phyloP scores from a whole-genome alignment of 1,284 basidiomycete genomes.

The Irpex sp. region DNA sequence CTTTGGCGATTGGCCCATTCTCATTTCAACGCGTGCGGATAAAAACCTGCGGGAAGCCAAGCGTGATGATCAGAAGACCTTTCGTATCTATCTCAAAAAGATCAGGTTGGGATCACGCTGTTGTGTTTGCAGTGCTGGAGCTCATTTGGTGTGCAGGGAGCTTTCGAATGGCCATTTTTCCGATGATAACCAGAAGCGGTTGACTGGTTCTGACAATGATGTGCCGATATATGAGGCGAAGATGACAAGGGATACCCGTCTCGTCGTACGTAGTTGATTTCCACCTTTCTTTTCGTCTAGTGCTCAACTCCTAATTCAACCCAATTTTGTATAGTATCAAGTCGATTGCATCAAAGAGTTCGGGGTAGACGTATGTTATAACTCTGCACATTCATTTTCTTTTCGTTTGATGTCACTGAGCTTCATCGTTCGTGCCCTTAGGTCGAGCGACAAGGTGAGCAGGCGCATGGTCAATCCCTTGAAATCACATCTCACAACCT shows the following conservation, averaged over 20 bases:
- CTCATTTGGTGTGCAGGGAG: conserved; percentile 37
- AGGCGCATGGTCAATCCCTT: not conserved
- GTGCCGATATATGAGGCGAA: conserved; percentile 66
- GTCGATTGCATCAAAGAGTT: conserved; percentile 55
- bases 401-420: not conserved
- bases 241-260: conserved; percentile 55
- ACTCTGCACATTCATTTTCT: not conserved
- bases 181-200: conserved; percentile 62
- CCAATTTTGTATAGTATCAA: conserved; percentile 46
- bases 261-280: conserved; percentile 44
- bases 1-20: conserved; percentile 50
- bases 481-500: not conserved
- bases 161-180: conserved; percentile 67
- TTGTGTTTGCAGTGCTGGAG: not conserved
- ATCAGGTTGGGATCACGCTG: conserved; percentile 40
- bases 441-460: conserved; percentile 53
- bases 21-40: conserved; percentile 41
- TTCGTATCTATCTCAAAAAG: conserved; percentile 52
- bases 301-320: not conserved
- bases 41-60: conserved; percentile 37
- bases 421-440: conserved; percentile 1
- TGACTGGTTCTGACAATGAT: conserved; percentile 42
- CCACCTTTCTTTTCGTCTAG: too few species aligned
- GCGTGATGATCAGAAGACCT: conserved; percentile 37
- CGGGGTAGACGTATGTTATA: conserved; percentile 40